Percentiles rank a stretch among this genome's conserved stretches.
Conservation (phyloP, 163 green algal genomes). For the Coccomyxa subellipsoidea region DNA sequence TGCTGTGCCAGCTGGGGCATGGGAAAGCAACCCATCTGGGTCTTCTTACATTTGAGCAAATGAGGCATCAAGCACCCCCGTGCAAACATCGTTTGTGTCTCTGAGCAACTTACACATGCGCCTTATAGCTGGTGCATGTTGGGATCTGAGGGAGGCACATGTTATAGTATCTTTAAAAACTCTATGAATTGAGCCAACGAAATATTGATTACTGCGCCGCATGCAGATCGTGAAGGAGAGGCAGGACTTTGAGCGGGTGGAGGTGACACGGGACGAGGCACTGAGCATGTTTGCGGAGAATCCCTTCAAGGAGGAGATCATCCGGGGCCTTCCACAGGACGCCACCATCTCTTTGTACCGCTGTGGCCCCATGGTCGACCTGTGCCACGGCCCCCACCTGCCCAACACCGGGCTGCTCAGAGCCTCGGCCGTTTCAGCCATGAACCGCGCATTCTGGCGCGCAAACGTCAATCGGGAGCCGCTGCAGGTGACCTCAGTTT, state of each 20-base stretch:
- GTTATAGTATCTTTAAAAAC: too few relatives aligned
- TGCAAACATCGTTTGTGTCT: too few relatives aligned
- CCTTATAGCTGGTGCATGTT: too few relatives aligned
- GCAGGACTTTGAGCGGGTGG: slow-evolving; percentile 89
- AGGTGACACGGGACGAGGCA: slow-evolving; percentile 87
- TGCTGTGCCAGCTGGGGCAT: too few relatives aligned
- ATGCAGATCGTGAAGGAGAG: slow-evolving; percentile 75
- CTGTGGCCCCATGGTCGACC: slow-evolving; percentile 94
- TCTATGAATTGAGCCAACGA: not conserved
- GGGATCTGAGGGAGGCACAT: too few relatives aligned
- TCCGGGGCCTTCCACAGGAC: slow-evolving; percentile 59
- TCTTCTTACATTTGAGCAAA: too few relatives aligned
- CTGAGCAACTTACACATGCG: too few relatives aligned
- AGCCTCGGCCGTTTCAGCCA: slow-evolving; percentile 66
- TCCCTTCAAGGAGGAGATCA: slow-evolving; percentile 99
- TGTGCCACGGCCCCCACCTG: slow-evolving; percentile 93
- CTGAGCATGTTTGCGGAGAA: slow-evolving; percentile 97
- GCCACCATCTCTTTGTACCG: slow-evolving; percentile 13
- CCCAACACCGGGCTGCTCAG: slow-evolving; percentile 86
- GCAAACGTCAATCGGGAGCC: slow-evolving; percentile 75
- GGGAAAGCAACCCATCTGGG: too few relatives aligned
- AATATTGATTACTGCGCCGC: not conserved
- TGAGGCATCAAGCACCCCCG: too few relatives aligned
- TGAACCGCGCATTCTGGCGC: slow-evolving; percentile 89
- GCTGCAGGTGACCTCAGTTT: slow-evolving; percentile 47